Evolutionary conservation across 2,329 filamentous ascomycete species (phyloP), one percentile per base, ranked within the genome.

Genomic region (Colletotrichum orchidophilum): DNA sequence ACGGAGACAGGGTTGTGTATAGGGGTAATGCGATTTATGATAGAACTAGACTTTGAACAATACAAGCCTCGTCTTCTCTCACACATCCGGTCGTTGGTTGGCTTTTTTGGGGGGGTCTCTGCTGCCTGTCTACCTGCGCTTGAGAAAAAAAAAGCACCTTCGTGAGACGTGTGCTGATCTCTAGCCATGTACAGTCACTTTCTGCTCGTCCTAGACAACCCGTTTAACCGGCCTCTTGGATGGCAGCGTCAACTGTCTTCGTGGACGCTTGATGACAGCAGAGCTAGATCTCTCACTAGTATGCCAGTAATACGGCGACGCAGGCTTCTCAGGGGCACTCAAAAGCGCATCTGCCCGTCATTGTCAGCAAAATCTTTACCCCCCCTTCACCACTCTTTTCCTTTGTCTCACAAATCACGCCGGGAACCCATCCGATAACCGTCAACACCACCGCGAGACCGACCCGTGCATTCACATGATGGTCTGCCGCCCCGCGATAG

Each of bases 11-110:
- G 68, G 57, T n/a, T n/a, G n/a, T 26, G 27, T 24, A 33, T 58
- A 68, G 52, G 68, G 58, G 29, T 62, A 42, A 63, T 33, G 68
- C 58, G 58, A 71, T 63, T 68, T 33, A 71, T 71, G 68, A 68
- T 71, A 63, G 57, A 71, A 68, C 64, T 71, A 71, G 68, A 71
- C 68, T 68, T 66, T 70, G 29, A 68, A 58, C 33, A 68, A 71
- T 71, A 63, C 52, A 71, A 60, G 63, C 50, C 58, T 58, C 68
- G 64, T 63, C 66, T 65, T 69, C 68, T 71, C 68, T 71, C 68
- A 21, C 39, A 39, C 31, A 26, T 9, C 6, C 31, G 9, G 9
- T 39, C 15, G 29, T 24, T 21, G 31, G 54, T 15, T 9, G 26
- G 5, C 3, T n/a, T n/a, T n/a, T n/a, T n/a, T n/a, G n/a, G 5